These are phyloP conservation scores for Mycena filopes DNA, from an alignment of 768 basidiomycete species.

Conservation along the genomic window DNA sequence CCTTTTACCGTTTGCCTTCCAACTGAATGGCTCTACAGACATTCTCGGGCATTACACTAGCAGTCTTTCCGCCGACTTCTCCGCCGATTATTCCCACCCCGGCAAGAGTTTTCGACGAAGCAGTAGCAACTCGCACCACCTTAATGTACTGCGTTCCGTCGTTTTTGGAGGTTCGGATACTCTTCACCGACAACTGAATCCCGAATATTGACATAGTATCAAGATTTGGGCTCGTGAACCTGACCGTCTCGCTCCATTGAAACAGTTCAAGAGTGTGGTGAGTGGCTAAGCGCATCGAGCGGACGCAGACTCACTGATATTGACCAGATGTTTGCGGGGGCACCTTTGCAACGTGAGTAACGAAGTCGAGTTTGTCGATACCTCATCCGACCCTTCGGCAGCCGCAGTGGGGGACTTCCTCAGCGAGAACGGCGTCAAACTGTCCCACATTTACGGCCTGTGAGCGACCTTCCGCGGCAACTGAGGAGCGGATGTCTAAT, in stretches of 20 bases:
- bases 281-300: not conserved
- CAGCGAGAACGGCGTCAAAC: conserved; percentile 1
- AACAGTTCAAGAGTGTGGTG: conserved; percentile 14
- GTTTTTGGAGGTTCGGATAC: conserved; percentile 37
- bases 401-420: conserved; percentile 6
- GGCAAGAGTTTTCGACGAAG: conserved; percentile 36
- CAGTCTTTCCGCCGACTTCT: conserved; percentile 23
- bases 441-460: conserved; percentile 16
- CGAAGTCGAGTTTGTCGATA: no score
- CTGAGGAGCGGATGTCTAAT: not conserved
- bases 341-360: conserved; percentile 5
- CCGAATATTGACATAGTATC: not conserved
- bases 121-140: conserved; percentile 30
- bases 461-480: not conserved
- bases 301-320: not conserved
- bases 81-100: conserved; percentile 36
- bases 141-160: conserved; percentile 40
- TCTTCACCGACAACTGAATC: no score
- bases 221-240: conserved; percentile 33
- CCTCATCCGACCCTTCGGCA: no score
- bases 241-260: not conserved
- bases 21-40: conserved; percentile 9
- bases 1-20: not conserved
- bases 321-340: conserved; percentile 8
- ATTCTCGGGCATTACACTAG: conserved; percentile 25